Evolutionary conservation across 2,329 filamentous ascomycete genomes (phyloP).

Genomic region (Zasmidium citrigriseum): DNA sequence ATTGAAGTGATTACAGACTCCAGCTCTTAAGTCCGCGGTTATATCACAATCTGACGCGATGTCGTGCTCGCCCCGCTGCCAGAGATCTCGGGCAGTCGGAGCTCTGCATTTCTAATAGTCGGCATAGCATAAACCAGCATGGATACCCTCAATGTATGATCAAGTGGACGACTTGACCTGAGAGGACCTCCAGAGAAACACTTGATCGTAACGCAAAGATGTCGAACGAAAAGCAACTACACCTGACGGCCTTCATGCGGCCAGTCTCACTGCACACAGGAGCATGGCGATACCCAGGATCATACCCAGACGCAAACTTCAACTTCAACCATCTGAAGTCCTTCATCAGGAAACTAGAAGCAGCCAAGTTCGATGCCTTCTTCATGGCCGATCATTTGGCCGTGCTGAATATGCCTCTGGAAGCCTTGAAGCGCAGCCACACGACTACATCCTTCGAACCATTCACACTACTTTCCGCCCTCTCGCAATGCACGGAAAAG

Average conservation of each 20-base stretch:
- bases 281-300: slow-evolving; percentile 41
- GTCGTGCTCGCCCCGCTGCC: background rate
- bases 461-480: slow-evolving; percentile 42
- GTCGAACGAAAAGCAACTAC: slow-evolving; percentile 12
- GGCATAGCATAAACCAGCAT: background rate
- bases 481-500: slow-evolving; percentile 47
- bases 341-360: slow-evolving; percentile 55
- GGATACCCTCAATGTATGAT: too few relatives aligned
- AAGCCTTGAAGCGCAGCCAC: slow-evolving; percentile 59
- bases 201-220: background rate
- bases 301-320: slow-evolving; percentile 60
- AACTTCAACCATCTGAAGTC: slow-evolving; percentile 54
- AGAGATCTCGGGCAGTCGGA: background rate
- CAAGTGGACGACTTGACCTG: background rate
- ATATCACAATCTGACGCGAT: background rate
- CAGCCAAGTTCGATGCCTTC: slow-evolving; percentile 53
- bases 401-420: slow-evolving; percentile 46
- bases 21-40: background rate
- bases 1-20: background rate
- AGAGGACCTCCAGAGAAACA: background rate
- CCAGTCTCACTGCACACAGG: slow-evolving; percentile 55
- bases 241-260: slow-evolving; percentile 18
- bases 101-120: background rate
- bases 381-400: slow-evolving; percentile 53
- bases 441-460: slow-evolving; percentile 60